Evolutionary conservation across 1,284 basidiomycete species (phyloP), one percentile per base, ranked within the genome.

Genomic region (Psilocybe mexicana): DNA sequence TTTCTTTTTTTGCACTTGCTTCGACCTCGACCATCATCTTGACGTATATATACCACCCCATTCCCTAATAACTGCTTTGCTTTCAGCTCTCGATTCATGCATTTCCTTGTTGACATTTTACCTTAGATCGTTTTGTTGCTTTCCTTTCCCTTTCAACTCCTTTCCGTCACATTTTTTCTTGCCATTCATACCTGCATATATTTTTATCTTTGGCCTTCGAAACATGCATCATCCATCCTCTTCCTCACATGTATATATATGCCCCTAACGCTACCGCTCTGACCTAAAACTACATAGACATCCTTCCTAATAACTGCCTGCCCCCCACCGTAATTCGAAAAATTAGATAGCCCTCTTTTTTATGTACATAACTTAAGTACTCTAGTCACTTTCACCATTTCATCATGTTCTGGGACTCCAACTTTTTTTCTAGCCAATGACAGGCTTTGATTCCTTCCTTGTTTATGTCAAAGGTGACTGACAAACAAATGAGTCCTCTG

Each of bases 171-270:
- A 50, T 55, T 45, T 64, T 53, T 64, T 63, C 61, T 59, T 56
- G 62, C 60, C 35, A 52, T 67, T 69, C 60, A 67, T 58, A 36
- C 61, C 65, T 69, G 68, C 66, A 64, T 59, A 61, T 67, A 64
- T 66, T 67, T 64, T 61, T 65, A 65, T 65, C 65, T 54, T 59
- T 59, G 46, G 58, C 57, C 54, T 49, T 56, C 55, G 5, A 45
- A 50, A 28, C 53, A 48, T 53, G 52, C 64, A 63, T 59, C 52
- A 55, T 60, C 42, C 50, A 42, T 47, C 40, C 43, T 25, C 46
- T 48, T 33, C 38, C 42, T 24, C 57, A 49, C 52, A 55, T 55
- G 54, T 60, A 56, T 44, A 42, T 33, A 33, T 52, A 56, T 44
- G 30, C 30, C 14, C 38, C 4, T 35, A 28, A 8, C 12, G 8